These are phyloP conservation scores for Gossypium bickii DNA, from an alignment of 345 rosid genomes.

Conservation along the genomic window DNA sequence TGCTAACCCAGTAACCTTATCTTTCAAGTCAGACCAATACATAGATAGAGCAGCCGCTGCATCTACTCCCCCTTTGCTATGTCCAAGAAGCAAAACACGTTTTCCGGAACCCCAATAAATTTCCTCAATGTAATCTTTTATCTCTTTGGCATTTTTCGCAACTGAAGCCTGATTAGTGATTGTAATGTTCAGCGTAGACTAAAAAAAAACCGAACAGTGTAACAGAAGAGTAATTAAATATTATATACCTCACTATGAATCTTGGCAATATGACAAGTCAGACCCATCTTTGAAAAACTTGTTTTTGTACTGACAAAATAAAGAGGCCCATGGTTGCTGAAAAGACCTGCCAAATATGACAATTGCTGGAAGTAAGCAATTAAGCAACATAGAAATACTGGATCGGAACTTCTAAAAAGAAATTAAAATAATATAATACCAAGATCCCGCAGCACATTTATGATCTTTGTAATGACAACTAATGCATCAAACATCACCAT, in stretches of 20 bases:
- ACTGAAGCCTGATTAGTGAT: conserved; percentile 74
- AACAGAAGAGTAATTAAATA: conserved; percentile 7
- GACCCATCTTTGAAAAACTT: conserved; percentile 86
- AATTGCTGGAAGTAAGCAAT: background rate
- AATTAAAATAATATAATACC: background rate
- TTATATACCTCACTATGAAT: conserved; percentile 88
- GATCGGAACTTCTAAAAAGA: background rate
- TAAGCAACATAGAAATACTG: background rate
- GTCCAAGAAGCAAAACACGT: conserved; percentile 89
- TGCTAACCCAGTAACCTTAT: conserved; percentile 88
- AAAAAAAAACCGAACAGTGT: background rate
- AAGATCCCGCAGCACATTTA: background rate
- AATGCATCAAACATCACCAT: background rate
- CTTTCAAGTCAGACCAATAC: conserved; percentile 92
- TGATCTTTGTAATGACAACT: background rate
- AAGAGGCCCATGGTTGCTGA: conserved; percentile 96
- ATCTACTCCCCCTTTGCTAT: conserved; percentile 98
- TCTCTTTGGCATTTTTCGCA: conserved; percentile 92
- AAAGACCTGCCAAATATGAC: conserved; percentile 63
- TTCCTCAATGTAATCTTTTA: conserved; percentile 92
- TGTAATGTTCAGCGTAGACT: conserved; percentile 22
- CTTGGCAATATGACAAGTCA: conserved; percentile 91
- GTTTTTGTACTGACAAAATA: conserved; percentile 83
- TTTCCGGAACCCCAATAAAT: conserved; percentile 93
- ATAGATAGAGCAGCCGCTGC: conserved; percentile 92